A percentile compares a stretch with the other conserved stretches of the same genome.
phyloP scores from a whole-genome alignment of 139 green algal species.

The Tetradesmus obliquus region DNA sequence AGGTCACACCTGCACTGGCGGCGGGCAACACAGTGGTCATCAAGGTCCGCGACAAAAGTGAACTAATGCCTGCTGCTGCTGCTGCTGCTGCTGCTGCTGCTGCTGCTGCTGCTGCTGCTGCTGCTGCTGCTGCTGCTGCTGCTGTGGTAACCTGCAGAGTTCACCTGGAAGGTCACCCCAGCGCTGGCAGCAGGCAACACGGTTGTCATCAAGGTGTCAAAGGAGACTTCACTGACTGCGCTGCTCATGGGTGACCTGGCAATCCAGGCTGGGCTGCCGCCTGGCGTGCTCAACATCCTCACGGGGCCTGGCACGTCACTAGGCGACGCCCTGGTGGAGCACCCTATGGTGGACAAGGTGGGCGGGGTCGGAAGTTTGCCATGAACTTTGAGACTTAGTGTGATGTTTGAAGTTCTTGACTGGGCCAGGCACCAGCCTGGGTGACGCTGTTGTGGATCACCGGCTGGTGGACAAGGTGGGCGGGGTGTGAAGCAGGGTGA shows the following conservation, averaged over 20 bases:
- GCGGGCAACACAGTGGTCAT: neutral
- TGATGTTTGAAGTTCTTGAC: constrained; percentile 75
- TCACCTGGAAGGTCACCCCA: constrained; percentile 60
- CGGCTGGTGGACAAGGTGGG: no score
- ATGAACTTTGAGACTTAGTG: constrained; percentile 66
- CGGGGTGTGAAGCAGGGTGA: no score
- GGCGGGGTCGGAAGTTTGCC: no score
- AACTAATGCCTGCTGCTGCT: neutral
- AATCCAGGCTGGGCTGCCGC: constrained; percentile 55
- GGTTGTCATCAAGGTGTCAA: constrained; percentile 59
- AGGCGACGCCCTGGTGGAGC: constrained; percentile 61
- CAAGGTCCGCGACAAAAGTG: constrained; percentile 9
- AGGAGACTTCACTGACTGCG: constrained; percentile 45
- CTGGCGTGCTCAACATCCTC: constrained; percentile 83
- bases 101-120: neutral
- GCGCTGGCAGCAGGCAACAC: constrained; percentile 62
- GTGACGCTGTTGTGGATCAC: constrained; percentile 67
- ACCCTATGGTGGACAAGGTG: constrained; percentile 30
- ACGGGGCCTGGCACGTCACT: constrained; percentile 70
- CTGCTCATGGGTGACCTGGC: constrained; percentile 71
- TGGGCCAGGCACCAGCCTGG: constrained; percentile 69
- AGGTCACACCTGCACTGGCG: constrained; percentile 6
- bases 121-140: constrained; percentile 41
- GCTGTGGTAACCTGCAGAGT: constrained; percentile 46
- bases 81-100: neutral